Evolutionary conservation across 2,329 filamentous ascomycete species (phyloP).

Genomic region (Fusarium longipes): DNA sequence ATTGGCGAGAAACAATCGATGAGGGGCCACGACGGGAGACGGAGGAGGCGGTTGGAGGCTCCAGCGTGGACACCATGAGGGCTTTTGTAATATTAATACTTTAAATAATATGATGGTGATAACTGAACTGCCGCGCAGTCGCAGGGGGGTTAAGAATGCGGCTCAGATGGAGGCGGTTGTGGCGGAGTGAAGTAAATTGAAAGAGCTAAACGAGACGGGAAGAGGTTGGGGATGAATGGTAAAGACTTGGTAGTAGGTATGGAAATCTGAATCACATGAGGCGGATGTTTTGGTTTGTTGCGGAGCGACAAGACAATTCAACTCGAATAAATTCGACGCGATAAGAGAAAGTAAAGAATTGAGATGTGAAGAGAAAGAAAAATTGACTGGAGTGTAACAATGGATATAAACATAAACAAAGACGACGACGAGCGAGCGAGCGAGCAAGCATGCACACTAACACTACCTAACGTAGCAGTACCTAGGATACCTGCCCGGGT

Average conservation of each 20-base stretch:
- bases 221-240: slow-evolving; percentile 25
- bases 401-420: slow-evolving; percentile 19
- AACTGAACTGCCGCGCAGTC: slow-evolving; percentile 16
- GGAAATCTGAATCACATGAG: slow-evolving; percentile 42
- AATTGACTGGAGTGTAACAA: not conserved
- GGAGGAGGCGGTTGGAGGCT: slow-evolving; percentile 59
- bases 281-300: slow-evolving; percentile 40
- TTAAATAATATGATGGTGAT: slow-evolving; percentile 1
- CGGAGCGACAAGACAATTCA: slow-evolving; percentile 33
- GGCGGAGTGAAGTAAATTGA: slow-evolving; percentile 28
- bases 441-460: not conserved
- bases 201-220: slow-evolving; percentile 27
- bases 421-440: not conserved
- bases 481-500: no score
- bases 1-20: slow-evolving; percentile 72
- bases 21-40: slow-evolving; percentile 66
- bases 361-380: not conserved
- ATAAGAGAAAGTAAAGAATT: slow-evolving; percentile 1
- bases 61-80: slow-evolving; percentile 73
- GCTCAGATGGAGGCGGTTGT: slow-evolving; percentile 20
- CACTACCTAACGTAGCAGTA: not conserved
- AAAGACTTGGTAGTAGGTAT: not conserved
- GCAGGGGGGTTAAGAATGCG: slow-evolving; percentile 9
- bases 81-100: slow-evolving; percentile 22
- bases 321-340: not conserved